A percentile compares a stretch with the other conserved stretches of the same genome.
phyloP scores from a whole-genome alignment of 345 rosid genomes.

The Lepidium didymum region DNA sequence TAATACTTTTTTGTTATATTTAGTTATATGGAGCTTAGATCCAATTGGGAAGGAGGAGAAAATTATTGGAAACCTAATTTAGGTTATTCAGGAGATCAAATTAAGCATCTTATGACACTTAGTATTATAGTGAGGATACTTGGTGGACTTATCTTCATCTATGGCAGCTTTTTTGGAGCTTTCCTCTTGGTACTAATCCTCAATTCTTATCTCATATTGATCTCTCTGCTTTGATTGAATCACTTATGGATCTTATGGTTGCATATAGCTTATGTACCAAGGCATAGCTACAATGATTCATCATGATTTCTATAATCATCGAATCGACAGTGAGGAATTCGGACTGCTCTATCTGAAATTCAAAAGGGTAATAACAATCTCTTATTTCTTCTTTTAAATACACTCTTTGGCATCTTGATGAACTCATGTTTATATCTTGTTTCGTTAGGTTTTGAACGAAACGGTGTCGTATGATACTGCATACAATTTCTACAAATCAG shows the following conservation, averaged over 20 bases:
- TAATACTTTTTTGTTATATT: background rate
- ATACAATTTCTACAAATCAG: conserved; percentile 20
- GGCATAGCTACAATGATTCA: conserved; percentile 14
- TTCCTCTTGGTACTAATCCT: conserved; percentile 22
- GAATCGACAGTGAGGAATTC: conserved; percentile 13
- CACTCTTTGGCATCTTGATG: background rate
- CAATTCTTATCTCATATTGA: background rate
- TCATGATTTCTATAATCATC: conserved; percentile 27
- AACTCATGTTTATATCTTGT: background rate
- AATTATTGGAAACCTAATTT: conserved; percentile 27
- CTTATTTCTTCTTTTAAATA: background rate
- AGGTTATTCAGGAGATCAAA: conserved; percentile 22
- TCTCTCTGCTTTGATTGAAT: background rate
- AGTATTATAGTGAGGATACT: conserved; percentile 20
- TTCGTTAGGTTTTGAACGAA: conserved; percentile 16
- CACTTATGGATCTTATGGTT: background rate
- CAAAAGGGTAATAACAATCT: conserved; percentile 8
- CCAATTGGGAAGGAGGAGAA: conserved; percentile 13
- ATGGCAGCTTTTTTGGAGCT: conserved; percentile 32
- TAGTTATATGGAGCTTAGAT: conserved; percentile 20
- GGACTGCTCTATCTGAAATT: conserved; percentile 22
- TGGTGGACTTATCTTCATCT: conserved; percentile 28
- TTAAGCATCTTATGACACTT: conserved; percentile 22
- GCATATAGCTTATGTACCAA: conserved; percentile 22
- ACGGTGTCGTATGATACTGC: conserved; percentile 18